Evolutionary conservation across 179 eudicot genomes (phyloP).

Genomic region (Amaranthus tricolor): DNA sequence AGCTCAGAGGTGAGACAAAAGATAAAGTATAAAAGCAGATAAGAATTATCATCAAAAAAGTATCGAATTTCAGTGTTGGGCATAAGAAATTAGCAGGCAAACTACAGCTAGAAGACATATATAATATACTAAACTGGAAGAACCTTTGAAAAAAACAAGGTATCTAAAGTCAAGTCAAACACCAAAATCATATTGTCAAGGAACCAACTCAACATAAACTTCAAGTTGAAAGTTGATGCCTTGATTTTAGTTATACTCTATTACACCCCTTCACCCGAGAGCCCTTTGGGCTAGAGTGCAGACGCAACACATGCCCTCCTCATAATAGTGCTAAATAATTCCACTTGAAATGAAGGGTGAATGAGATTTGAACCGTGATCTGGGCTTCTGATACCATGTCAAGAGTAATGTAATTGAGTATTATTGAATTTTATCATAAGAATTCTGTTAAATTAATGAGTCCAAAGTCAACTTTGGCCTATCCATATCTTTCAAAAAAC

Average conservation of each 20-base stretch:
- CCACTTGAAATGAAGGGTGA: too few species aligned
- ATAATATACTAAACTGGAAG: not conserved
- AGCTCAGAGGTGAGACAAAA: not conserved
- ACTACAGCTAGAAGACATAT: not conserved
- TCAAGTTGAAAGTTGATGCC: too few species aligned
- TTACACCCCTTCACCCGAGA: too few species aligned
- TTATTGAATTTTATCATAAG: not conserved
- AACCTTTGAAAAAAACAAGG: not conserved
- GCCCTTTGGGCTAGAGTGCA: too few species aligned
- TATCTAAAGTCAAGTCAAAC: not conserved
- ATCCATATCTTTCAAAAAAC: not conserved
- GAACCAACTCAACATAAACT: too few species aligned
- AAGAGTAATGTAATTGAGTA: too few species aligned
- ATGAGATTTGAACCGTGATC: too few species aligned
- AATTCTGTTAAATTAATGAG: not conserved
- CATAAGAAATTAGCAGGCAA: not conserved
- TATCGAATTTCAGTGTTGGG: not conserved
- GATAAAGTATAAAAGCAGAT: not conserved
- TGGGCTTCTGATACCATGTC: too few species aligned
- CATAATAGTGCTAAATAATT: too few species aligned
- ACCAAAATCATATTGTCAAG: not conserved
- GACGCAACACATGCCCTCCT: too few species aligned
- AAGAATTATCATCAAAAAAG: not conserved
- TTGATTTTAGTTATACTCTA: too few species aligned
- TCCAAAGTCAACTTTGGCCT: not conserved